phyloP scores from a whole-genome alignment of 2,329 filamentous ascomycete genomes.

The Trichoderma endophyticum region DNA sequence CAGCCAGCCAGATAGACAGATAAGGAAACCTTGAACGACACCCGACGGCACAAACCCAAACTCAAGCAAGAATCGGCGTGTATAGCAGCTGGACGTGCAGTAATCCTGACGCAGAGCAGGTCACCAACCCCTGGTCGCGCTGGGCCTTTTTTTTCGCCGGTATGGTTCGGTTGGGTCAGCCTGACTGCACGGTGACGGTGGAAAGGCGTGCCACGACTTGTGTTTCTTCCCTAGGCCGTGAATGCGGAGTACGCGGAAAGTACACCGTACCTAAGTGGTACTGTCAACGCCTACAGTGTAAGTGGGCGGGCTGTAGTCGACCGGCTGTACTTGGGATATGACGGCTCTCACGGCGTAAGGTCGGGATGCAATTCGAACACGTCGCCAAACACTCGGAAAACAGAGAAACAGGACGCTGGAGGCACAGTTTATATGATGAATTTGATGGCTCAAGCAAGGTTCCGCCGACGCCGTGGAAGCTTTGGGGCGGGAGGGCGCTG shows the following conservation, averaged over 20 bases:
- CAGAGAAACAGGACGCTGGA: neutral
- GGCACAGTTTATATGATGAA: neutral
- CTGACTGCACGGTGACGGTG: constrained; percentile 7
- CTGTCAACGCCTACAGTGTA: neutral
- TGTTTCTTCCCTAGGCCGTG: neutral
- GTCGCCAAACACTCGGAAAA: neutral
- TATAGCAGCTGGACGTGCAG: neutral
- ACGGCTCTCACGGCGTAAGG: neutral
- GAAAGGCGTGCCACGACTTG: neutral
- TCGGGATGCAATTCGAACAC: neutral
- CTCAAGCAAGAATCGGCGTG: neutral
- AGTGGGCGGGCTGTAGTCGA: neutral
- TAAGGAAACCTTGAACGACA: neutral
- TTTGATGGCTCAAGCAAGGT: neutral
- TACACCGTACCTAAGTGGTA: constrained; percentile 7
- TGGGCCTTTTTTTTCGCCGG: neutral
- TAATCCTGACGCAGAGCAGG: neutral
- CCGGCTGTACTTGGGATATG: neutral
- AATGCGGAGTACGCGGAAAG: neutral
- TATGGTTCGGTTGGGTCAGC: neutral
- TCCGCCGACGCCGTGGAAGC: neutral
- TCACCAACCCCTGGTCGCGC: neutral
- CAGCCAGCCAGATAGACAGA: neutral
- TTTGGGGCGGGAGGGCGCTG: neutral
- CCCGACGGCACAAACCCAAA: neutral